phyloP scores from a whole-genome alignment of 208 protist genomes.

The Leishmania gerbilli region DNA sequence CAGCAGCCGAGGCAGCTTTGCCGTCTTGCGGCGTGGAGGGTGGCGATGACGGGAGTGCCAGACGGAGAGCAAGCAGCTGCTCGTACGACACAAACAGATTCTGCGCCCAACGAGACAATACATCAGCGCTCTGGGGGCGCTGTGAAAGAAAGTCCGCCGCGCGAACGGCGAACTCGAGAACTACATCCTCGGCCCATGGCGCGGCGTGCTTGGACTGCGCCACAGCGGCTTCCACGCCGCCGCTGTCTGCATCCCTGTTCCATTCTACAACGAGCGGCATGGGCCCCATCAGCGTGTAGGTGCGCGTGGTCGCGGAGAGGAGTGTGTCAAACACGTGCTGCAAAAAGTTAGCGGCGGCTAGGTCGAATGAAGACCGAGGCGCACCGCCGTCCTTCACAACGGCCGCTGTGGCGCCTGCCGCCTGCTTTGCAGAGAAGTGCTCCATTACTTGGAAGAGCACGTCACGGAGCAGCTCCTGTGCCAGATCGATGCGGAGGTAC shows the following conservation, averaged over 20 bases:
- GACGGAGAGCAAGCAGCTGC: constrained; percentile 12
- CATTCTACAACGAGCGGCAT: constrained; percentile 8
- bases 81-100: constrained; percentile 15
- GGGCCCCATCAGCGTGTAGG: constrained; percentile 7
- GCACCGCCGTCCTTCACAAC: background rate
- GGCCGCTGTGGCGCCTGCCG: background rate
- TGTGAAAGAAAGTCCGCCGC: constrained; percentile 4
- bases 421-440: background rate
- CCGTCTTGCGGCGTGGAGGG: background rate
- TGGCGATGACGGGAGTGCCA: background rate
- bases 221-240: background rate
- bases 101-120: constrained; percentile 2
- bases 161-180: constrained; percentile 5
- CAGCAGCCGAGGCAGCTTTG: background rate
- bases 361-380: background rate
- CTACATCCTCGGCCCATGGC: constrained; percentile 11
- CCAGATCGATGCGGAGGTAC: constrained; percentile 15
- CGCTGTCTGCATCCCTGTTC: background rate
- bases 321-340: constrained; percentile 6
- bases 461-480: constrained; percentile 9
- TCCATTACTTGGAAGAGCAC: constrained; percentile 9
- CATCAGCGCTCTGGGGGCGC: background rate
- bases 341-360: background rate
- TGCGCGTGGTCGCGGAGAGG: background rate
- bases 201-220: background rate